phyloP scores from a whole-genome alignment of 2,329 filamentous ascomycete genomes.

The Aspergillus cejpii region DNA sequence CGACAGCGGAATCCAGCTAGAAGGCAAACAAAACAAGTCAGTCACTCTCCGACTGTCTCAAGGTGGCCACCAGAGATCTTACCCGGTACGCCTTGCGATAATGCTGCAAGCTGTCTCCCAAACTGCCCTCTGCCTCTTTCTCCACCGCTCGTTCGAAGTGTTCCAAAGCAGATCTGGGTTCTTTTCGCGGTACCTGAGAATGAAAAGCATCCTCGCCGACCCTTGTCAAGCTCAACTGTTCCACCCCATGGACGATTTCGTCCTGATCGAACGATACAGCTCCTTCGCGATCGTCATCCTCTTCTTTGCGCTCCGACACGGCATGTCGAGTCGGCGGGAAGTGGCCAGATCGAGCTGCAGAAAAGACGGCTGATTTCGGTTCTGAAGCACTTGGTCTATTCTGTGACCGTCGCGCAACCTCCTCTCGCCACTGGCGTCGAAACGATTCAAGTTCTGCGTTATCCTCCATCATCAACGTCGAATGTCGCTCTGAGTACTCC shows the following conservation, averaged over 20 bases:
- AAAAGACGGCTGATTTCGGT: slow-evolving; percentile 10
- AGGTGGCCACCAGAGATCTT: slow-evolving; percentile 21
- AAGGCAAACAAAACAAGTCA: slow-evolving; percentile 17
- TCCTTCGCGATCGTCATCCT: slow-evolving; percentile 30
- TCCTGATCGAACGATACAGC: slow-evolving; percentile 20
- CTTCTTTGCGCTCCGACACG: slow-evolving; percentile 34
- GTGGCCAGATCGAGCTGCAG: slow-evolving; percentile 22
- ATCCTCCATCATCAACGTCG: slow-evolving; percentile 31
- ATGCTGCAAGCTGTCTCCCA: slow-evolving; percentile 79
- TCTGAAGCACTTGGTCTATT: slow-evolving; percentile 12
- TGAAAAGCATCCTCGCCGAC: slow-evolving; percentile 38
- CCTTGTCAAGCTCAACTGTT: slow-evolving; percentile 29
- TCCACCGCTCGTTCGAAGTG: slow-evolving; percentile 90
- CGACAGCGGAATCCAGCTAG: slow-evolving; percentile 75
- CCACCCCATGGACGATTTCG: slow-evolving; percentile 33
- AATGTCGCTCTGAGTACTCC: slow-evolving; percentile 19
- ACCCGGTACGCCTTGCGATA: slow-evolving; percentile 89
- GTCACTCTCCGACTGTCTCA: background rate
- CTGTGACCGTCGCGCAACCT: slow-evolving; percentile 55
- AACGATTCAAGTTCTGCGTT: slow-evolving; percentile 77
- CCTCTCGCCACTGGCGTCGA: slow-evolving; percentile 76
- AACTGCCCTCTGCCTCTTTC: slow-evolving; percentile 73
- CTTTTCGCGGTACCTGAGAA: slow-evolving; percentile 26
- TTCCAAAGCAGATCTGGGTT: slow-evolving; percentile 73
- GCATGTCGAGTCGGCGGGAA: slow-evolving; percentile 39